Evolutionary conservation across 768 basidiomycete species (phyloP).

Genomic region (Boletellus sp.): DNA sequence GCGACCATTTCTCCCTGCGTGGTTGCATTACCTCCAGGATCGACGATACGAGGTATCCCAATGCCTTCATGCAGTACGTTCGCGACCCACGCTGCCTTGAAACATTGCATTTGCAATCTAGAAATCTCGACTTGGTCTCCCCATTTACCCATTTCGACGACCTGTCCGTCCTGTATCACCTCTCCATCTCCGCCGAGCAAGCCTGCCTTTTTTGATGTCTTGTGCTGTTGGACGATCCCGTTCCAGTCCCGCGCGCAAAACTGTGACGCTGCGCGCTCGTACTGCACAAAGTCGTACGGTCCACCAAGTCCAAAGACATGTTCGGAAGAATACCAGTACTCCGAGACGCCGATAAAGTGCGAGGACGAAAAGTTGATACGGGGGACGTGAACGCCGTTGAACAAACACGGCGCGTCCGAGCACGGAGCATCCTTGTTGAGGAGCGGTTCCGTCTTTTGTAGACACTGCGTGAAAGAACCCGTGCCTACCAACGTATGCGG

Average conservation of each 20-base stretch:
- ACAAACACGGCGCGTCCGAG: constrained; percentile 80
- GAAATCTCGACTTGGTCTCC: constrained; percentile 73
- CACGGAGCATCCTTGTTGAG: constrained; percentile 86
- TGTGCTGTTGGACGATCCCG: constrained; percentile 66
- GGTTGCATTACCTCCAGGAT: constrained; percentile 75
- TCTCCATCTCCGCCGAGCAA: constrained; percentile 62
- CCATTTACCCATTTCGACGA: constrained; percentile 68
- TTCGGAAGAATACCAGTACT: constrained; percentile 99
- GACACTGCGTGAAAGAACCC: constrained; percentile 85
- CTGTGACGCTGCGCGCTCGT: constrained; percentile 84
- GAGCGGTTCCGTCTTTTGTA: constrained; percentile 66
- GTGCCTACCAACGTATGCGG: constrained; percentile 73
- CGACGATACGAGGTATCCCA: constrained; percentile 87
- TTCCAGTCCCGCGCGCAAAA: constrained; percentile 84
- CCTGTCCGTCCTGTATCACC: constrained; percentile 53
- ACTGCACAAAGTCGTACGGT: constrained; percentile 93
- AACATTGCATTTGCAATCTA: constrained; percentile 94
- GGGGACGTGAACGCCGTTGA: constrained; percentile 92
- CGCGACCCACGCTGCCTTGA: constrained; percentile 98
- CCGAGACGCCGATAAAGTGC: constrained; percentile 94
- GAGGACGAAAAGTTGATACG: constrained; percentile 91
- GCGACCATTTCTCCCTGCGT: constrained; percentile 68
- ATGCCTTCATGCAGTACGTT: constrained; percentile 96
- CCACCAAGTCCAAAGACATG: constrained; percentile 95
- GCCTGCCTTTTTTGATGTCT: constrained; percentile 45